phyloP scores from a whole-genome alignment of 2,329 filamentous ascomycete genomes.

The Sporothrix brunneoviolacea region DNA sequence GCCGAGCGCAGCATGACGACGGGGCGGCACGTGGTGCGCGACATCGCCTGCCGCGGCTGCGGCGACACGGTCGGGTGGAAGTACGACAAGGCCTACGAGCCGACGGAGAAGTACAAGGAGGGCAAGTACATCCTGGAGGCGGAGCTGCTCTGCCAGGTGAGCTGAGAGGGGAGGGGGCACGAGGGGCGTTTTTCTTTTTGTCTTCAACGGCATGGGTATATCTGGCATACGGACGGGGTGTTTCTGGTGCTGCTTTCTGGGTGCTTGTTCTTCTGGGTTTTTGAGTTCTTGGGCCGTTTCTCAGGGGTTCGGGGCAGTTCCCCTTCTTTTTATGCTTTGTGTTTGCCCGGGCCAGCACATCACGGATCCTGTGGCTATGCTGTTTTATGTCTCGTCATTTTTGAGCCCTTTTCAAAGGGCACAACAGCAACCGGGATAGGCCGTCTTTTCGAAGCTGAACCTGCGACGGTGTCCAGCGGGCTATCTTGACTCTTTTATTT shows the following conservation, averaged over 20 bases:
- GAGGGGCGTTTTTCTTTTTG: background rate
- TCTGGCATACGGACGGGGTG: background rate
- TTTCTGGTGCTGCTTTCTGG: too few relatives aligned
- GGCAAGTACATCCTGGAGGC: conserved; percentile 96
- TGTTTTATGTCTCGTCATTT: too few relatives aligned
- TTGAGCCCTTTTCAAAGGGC: background rate
- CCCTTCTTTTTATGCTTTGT: too few relatives aligned
- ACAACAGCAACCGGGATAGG: too few relatives aligned
- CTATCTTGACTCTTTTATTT: background rate
- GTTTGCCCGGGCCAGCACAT: too few relatives aligned
- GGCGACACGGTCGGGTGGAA: conserved; percentile 95
- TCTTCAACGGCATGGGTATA: background rate
- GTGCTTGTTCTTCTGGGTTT: background rate
- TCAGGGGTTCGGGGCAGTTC: too few relatives aligned
- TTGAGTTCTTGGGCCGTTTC: too few relatives aligned
- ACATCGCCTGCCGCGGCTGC: conserved; percentile 88
- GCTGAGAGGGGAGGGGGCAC: conserved; percentile 27
- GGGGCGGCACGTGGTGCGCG: conserved; percentile 85
- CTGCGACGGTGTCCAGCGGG: too few relatives aligned
- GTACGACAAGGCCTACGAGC: conserved; percentile 95
- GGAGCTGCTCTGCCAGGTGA: conserved; percentile 77
- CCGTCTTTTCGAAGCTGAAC: too few relatives aligned
- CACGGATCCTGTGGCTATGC: too few relatives aligned
- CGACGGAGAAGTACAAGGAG: conserved; percentile 95
- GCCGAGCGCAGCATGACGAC: conserved; percentile 98